Evolutionary conservation across 495 filamentous ascomycete species (phyloP).

Genomic region (Hypomontagnella monticulosa): DNA sequence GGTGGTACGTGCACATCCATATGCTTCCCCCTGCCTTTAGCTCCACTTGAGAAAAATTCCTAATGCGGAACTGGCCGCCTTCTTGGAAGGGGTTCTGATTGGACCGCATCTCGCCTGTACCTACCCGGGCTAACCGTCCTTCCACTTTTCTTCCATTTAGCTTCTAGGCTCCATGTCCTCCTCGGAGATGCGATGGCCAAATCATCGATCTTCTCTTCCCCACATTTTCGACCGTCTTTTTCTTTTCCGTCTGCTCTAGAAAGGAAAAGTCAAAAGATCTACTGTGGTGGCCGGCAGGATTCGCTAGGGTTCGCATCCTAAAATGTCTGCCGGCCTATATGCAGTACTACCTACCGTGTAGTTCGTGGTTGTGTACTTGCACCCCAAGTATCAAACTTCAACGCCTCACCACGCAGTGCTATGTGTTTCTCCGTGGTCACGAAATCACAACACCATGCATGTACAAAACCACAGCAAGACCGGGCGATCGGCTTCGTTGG

Average conservation of each 20-base stretch:
- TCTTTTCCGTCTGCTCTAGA: neutral
- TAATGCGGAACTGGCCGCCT: constrained; percentile 37
- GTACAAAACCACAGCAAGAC: neutral
- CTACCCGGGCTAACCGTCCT: constrained; percentile 16
- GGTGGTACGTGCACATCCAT: constrained; percentile 16
- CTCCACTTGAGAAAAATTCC: constrained; percentile 29
- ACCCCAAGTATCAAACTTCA: constrained; percentile 11
- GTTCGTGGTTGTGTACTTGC: constrained; percentile 16
- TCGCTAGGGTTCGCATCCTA: constrained; percentile 23
- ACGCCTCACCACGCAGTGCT: constrained; percentile 15
- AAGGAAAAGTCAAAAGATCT: constrained; percentile 32
- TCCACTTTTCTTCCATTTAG: constrained; percentile 23
- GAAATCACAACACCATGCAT: constrained; percentile 6
- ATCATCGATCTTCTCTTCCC: constrained; percentile 39
- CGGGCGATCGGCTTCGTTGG: constrained; percentile 6
- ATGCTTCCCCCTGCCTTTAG: constrained; percentile 3
- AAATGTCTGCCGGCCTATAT: constrained; percentile 33
- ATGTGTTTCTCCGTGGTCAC: constrained; percentile 13
- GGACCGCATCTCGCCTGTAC: constrained; percentile 35
- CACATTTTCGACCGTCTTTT: constrained; percentile 25
- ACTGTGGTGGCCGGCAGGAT: constrained; percentile 8
- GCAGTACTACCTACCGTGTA: constrained; percentile 18
- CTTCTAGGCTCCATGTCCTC: constrained; percentile 33
- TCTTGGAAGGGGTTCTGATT: constrained; percentile 15
- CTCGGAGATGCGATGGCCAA: constrained; percentile 50